These are phyloP conservation scores for Paragyromitra xinjiangensis DNA, from an alignment of 495 filamentous ascomycete genomes.

Conservation along the genomic window DNA sequence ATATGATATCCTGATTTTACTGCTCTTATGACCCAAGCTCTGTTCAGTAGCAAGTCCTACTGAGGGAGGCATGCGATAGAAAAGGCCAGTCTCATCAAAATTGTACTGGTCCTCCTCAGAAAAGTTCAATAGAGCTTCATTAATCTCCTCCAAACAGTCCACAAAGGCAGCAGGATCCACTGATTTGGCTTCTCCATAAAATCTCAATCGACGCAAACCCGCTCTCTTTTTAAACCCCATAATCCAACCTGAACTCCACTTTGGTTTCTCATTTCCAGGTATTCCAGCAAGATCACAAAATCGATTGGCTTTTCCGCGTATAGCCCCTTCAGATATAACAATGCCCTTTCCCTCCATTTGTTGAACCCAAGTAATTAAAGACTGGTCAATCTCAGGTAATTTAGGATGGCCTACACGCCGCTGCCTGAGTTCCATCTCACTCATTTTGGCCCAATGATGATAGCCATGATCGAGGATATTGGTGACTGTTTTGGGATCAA, in stretches of 20 bases:
- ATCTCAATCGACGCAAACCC: conserved; percentile 17
- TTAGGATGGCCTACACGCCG: background rate
- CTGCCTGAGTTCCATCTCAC: background rate
- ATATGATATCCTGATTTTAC: conserved; percentile 51
- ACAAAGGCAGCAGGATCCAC: conserved; percentile 1
- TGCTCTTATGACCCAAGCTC: conserved; percentile 31
- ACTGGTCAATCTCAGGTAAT: background rate
- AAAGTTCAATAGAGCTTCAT: conserved; percentile 47
- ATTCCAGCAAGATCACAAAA: conserved; percentile 13
- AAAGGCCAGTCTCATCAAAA: conserved; percentile 57
- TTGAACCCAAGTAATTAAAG: background rate
- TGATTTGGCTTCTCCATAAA: conserved; percentile 40
- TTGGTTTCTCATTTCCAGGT: conserved; percentile 30
- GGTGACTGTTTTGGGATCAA: background rate
- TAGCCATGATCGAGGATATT: conserved; percentile 10
- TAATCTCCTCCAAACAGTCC: conserved; percentile 41
- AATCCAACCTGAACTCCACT: conserved; percentile 56
- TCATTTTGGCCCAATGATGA: background rate
- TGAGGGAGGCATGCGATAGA: conserved; percentile 55
- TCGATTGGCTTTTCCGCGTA: conserved; percentile 7
- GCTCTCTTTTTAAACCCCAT: conserved; percentile 53
- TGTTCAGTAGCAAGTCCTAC: conserved; percentile 40
- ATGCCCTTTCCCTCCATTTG: conserved; percentile 16
- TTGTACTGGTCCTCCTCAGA: conserved; percentile 56
- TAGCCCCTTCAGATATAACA: conserved; percentile 3